These are phyloP conservation scores for Paramecium primaurelia DNA, from an alignment of 73 alveolate genomes.

Conservation along the genomic window DNA sequence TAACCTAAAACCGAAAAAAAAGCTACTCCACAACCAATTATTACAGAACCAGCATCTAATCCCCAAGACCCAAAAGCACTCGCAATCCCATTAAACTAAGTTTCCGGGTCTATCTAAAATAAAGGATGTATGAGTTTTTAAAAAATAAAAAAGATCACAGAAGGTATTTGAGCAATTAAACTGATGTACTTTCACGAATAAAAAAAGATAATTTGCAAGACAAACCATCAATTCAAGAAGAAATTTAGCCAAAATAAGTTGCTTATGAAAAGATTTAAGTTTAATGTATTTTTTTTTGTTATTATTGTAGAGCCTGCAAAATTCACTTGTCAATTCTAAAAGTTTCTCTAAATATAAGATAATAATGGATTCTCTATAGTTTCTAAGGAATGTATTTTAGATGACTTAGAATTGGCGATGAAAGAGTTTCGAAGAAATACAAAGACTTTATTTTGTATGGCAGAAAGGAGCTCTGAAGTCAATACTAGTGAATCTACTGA, in stretches of 20 bases:
- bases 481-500: constrained; percentile 23
- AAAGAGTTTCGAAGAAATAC: constrained; percentile 11
- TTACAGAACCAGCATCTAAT: neutral
- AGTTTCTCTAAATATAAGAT: neutral
- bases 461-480: constrained; percentile 5
- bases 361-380: neutral
- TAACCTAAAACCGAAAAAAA: neutral
- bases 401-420: neutral
- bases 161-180: neutral
- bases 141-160: neutral
- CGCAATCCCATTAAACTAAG: neutral
- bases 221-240: neutral
- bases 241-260: neutral
- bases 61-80: neutral
- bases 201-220: neutral
- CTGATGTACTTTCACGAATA: neutral
- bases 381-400: neutral
- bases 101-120: neutral
- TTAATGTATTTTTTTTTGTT: neutral
- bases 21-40: neutral
- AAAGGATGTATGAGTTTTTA: neutral
- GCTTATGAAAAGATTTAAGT: neutral
- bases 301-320: neutral
- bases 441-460: neutral
- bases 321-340: neutral